A percentile compares a stretch with the other conserved stretches of the same genome.
phyloP scores from a whole-genome alignment of 768 basidiomycete genomes.

The Hygrophoropsis aurantiaca region DNA sequence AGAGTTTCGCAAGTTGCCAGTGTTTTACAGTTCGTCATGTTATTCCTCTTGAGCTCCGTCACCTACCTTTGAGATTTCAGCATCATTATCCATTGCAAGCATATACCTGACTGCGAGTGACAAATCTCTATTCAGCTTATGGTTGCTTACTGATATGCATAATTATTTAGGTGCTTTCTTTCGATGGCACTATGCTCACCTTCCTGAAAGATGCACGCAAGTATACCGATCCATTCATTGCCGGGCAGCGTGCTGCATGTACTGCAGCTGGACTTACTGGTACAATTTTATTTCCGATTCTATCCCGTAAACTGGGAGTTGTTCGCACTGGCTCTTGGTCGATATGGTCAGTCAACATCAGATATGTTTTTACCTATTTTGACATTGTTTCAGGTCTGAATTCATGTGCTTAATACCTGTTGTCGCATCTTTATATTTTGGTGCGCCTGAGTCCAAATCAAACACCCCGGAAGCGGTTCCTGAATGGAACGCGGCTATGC shows the following conservation, averaged over 20 bases:
- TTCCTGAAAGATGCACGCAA: slow-evolving; percentile 44
- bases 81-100: slow-evolving; percentile 41
- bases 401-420: slow-evolving; percentile 46
- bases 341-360: slow-evolving; percentile 38
- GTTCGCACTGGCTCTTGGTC: slow-evolving; percentile 51
- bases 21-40: no score
- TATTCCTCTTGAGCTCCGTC: neutral
- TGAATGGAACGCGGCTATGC: slow-evolving; percentile 35
- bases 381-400: slow-evolving; percentile 30
- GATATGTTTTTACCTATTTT: neutral
- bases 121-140: slow-evolving; percentile 21
- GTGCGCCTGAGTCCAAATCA: slow-evolving; percentile 6
- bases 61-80: slow-evolving; percentile 4
- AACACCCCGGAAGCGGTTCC: slow-evolving; percentile 19
- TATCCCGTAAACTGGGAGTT: slow-evolving; percentile 43
- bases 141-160: slow-evolving; percentile 6
- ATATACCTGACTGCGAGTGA: slow-evolving; percentile 41
- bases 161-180: slow-evolving; percentile 13
- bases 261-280: slow-evolving; percentile 48
- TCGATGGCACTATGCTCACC: slow-evolving; percentile 53
- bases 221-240: slow-evolving; percentile 48
- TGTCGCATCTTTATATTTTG: slow-evolving; percentile 38
- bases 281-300: slow-evolving; percentile 41
- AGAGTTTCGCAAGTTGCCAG: no score
- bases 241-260: slow-evolving; percentile 46